phyloP scores from a whole-genome alignment of 257 asterid genomes.

The Solanum lignicaule region DNA sequence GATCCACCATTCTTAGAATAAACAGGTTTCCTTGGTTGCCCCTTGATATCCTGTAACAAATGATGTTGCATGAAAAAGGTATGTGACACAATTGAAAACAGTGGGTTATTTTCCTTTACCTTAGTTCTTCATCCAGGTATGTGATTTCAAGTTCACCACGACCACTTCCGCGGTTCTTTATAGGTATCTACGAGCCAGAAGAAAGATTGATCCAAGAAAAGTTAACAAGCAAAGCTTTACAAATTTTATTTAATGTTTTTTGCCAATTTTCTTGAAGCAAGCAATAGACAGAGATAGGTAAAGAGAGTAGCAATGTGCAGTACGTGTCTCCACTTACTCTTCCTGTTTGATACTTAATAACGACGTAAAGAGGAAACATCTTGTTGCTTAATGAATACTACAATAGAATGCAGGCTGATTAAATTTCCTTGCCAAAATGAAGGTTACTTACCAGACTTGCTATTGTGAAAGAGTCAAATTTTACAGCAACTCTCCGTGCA shows the following conservation, averaged over 20 bases:
- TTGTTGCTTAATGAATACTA: not conserved
- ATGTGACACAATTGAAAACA: not conserved
- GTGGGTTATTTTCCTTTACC: slow-evolving; percentile 18
- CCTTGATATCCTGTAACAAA: slow-evolving; percentile 43
- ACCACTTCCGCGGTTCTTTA: slow-evolving; percentile 53
- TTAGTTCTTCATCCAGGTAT: slow-evolving; percentile 46
- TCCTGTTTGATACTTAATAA: not conserved
- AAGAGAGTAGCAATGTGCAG: not conserved
- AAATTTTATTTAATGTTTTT: not conserved
- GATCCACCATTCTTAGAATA: slow-evolving; percentile 53
- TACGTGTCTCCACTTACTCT: not conserved
- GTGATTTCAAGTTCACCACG: slow-evolving; percentile 66
- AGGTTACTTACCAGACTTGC: slow-evolving; percentile 49
- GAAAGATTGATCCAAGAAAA: not conserved
- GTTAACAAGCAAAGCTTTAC: not conserved
- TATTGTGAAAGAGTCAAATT: slow-evolving; percentile 51
- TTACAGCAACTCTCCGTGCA: slow-evolving; percentile 52
- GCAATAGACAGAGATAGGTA: not conserved
- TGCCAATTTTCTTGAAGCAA: not conserved
- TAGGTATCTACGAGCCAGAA: slow-evolving; percentile 31
- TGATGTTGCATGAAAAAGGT: not conserved
- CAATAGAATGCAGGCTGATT: not conserved
- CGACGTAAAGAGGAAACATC: not conserved
- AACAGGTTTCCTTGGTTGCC: slow-evolving; percentile 61
- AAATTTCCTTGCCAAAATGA: not conserved